Conservation (phyloP, 495 filamentous ascomycete species). For the Pyrenopolyporus hunteri region DNA sequence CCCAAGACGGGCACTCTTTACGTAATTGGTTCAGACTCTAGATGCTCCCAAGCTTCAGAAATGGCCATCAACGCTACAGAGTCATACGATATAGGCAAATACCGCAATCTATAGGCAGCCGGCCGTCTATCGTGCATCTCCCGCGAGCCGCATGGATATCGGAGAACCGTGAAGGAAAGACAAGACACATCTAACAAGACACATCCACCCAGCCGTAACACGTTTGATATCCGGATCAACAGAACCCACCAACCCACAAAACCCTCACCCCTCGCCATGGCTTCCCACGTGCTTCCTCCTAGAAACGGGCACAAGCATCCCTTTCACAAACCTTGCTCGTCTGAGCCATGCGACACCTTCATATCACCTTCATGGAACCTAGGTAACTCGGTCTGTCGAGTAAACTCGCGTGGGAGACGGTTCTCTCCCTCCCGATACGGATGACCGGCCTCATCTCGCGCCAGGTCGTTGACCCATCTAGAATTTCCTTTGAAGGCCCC, state of each 20-base stretch:
- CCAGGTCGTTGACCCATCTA: conserved; percentile 80
- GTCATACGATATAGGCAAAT: conserved; percentile 23
- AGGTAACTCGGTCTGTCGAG: conserved; percentile 35
- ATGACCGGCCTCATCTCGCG: conserved; percentile 67
- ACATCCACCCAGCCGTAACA: neutral
- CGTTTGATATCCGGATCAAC: neutral
- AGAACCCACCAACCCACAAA: neutral
- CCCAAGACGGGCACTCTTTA: conserved; percentile 3
- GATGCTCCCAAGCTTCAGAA: conserved; percentile 3
- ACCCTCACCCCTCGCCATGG: neutral
- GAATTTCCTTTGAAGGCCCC: conserved; percentile 53
- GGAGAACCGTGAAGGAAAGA: neutral
- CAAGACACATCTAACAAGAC: neutral
- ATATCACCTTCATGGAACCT: conserved; percentile 5
- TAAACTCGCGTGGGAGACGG: conserved; percentile 60
- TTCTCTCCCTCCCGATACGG: conserved; percentile 66
- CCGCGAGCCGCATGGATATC: neutral
- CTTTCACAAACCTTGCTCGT: neutral
- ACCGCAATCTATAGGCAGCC: neutral
- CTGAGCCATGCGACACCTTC: neutral
- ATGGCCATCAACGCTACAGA: neutral
- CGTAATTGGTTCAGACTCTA: conserved; percentile 24
- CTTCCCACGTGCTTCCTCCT: too few species aligned
- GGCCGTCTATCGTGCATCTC: neutral
- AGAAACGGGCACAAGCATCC: neutral